These are phyloP conservation scores for Wallacemonas collosoma DNA, from an alignment of 208 protist species.

Conservation along the genomic window DNA sequence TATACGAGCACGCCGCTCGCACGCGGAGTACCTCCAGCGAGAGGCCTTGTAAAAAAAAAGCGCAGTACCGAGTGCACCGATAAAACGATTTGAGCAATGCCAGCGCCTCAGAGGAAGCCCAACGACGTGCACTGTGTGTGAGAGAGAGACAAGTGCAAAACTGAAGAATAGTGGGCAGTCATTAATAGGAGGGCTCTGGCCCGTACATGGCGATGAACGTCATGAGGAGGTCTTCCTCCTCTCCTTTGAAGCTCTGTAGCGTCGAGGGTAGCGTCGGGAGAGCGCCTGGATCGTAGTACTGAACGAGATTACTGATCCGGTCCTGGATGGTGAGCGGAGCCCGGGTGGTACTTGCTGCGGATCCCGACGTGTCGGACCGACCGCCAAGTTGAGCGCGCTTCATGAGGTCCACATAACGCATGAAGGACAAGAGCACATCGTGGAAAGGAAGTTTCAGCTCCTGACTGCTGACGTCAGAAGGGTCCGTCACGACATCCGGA, in stretches of 20 bases:
- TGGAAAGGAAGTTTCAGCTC: constrained; percentile 53
- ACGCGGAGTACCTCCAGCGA: no score
- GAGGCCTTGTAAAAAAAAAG: no score
- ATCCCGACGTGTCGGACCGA: neutral
- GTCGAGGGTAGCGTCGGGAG: constrained; percentile 24
- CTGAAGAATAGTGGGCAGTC: neutral
- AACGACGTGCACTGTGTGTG: no score
- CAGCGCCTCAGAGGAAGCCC: no score
- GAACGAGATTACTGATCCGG: constrained; percentile 39
- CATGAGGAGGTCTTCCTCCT: constrained; percentile 50
- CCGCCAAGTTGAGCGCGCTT: constrained; percentile 14
- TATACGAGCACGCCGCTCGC: no score
- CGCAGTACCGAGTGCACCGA: no score
- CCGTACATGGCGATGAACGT: constrained; percentile 51
- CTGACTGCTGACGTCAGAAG: neutral
- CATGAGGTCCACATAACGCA: constrained; percentile 28
- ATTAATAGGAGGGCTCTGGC: constrained; percentile 37
- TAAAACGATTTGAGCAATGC: no score
- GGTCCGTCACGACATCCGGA: constrained; percentile 6
- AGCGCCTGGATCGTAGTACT: constrained; percentile 45
- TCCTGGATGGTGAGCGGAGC: constrained; percentile 1
- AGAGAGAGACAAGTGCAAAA: neutral
- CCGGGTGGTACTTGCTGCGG: neutral
- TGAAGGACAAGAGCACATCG: constrained; percentile 47
- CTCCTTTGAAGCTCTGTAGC: constrained; percentile 40